These are phyloP conservation scores for Coemansia sp. DNA, from an alignment of 192 early-diverging fungal genomes.

Conservation along the genomic window DNA sequence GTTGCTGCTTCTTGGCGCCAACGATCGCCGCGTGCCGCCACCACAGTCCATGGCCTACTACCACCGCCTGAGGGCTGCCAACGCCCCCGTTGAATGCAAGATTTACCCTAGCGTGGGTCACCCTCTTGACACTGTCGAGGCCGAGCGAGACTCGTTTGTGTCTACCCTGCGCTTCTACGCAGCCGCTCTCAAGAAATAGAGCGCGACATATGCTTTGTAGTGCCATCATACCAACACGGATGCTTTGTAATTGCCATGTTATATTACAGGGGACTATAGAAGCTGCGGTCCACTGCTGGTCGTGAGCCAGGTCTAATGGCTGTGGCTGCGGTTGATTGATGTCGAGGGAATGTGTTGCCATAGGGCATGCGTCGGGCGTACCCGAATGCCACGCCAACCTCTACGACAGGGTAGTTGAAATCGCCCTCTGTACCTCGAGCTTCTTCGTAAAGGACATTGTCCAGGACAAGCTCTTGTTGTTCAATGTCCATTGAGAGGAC, in stretches of 20 bases:
- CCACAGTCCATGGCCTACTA: slow-evolving; percentile 56
- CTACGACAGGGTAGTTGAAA: slow-evolving; percentile 52
- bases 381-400: slow-evolving; percentile 48
- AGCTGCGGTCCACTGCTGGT: background rate
- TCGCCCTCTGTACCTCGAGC: slow-evolving; percentile 45
- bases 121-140: slow-evolving; percentile 59
- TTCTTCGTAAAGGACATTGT: slow-evolving; percentile 41
- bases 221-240: too few relatives aligned
- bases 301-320: background rate
- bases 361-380: slow-evolving; percentile 44
- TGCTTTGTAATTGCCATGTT: background rate
- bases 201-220: background rate
- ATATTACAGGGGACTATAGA: background rate
- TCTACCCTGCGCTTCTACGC: slow-evolving; percentile 39
- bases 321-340: background rate
- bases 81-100: slow-evolving; percentile 48
- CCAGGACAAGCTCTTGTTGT: slow-evolving; percentile 10
- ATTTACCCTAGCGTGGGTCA: slow-evolving; percentile 61
- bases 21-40: slow-evolving; percentile 72
- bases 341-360: slow-evolving; percentile 10
- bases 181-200: slow-evolving; percentile 11
- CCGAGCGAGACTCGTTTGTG: slow-evolving; percentile 55
- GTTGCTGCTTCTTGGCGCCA: slow-evolving; percentile 63
- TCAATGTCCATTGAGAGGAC: slow-evolving; percentile 41
- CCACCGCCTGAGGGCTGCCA: slow-evolving; percentile 40